Base-by-base conservation (phyloP, 495 filamentous ascomycete genomes). In the Penicillium samsonianum region DNA sequence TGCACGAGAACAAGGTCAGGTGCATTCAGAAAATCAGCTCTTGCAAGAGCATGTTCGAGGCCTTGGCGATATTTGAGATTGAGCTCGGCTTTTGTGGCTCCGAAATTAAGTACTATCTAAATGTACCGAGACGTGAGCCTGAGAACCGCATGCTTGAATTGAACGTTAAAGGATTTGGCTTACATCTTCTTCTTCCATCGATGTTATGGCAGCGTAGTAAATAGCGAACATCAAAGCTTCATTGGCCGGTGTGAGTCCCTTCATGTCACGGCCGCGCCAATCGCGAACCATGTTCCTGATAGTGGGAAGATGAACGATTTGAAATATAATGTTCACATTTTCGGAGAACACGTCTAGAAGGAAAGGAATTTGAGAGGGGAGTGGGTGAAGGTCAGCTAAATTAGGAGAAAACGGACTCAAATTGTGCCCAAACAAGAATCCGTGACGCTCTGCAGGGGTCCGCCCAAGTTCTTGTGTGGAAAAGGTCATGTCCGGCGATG, bases 151-250 rank as follows among this genome's bases (percentile, higher is more conserved):
- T 37, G 28, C 19, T 17, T 44, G 3, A 5, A 11, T 23, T 16
- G 22, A 44, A 7, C 3, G 5, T 26, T 0, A 0, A 26, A 14
- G 2, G 2, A 26, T 23, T 23, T 3, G 20, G 2, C 65, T 23
- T 61, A 58, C 62, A 44, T 85, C 80, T 5, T 82, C 77, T 9
- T 82, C 77, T 20, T 83, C 82, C 78, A 85, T 79, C 0, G 82
- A 85, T 1, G 72, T 76, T 11, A 85, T 64, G 2, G 84, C 76
- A 0, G 82, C 77, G 62, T 84, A 86, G 63, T 84, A 86, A 5
- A 86, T 82, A 0, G 82, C 72, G 64, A 86, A 84, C 65, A 86
- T 69, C 43, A 87, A 63, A 12, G 84, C 82, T 58, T 87, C 80
- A 47, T 83, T 76, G 25, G 73, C 65, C 6, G 76, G 72, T 0